Evolutionary conservation across 371 early-diverging fungal genomes (phyloP), one percentile per base, ranked within the genome.

Genomic region (Syncephalastrum racemosum): DNA sequence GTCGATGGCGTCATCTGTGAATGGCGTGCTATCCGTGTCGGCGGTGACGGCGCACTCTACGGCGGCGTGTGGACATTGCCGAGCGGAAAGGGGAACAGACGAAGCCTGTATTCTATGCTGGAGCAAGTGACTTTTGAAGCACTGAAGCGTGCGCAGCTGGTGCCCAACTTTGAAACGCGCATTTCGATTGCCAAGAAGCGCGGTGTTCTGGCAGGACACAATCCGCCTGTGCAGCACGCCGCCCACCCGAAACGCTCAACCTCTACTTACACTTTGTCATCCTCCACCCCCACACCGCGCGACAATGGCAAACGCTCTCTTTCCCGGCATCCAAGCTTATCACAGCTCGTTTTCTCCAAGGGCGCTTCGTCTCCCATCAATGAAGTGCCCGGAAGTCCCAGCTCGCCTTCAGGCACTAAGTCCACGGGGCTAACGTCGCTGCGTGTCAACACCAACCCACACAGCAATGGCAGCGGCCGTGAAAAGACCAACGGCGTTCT

Each of bases 71-170:
- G 76, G 76, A 70, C 72, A 4, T 49, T 74, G 10, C 72, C 73
- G 0, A 64, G 67, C 20, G 64, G 68, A 8, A 71, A 71, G 43
- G 64, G 65, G 15, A 71, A 66, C 40, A 64, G 79, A 39, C 64
- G 76, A 10, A 74, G 70, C 36, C 53, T 79, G 23, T 79, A 76
- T 54, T 69, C 76, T 4, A 45, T 79, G 15, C 49, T 79, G 46
- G 79, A 79, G 24, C 71, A 79, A 60, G 71, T 79, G 6, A 79
- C 79, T 2, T 76, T 76, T 61, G 79, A 79, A 56, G 79, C 79
- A 14, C 50, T 76, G 14, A 79, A 76, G 43, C 66, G 79, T 19
- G 79, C 79, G 7, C 76, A 79, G 44, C 56, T 76, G 1, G 79
- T 79, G 10, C 79, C 79, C 15, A 79, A 79, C 50, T 79, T 79